Percentiles rank a stretch among this genome's conserved stretches.
phyloP scores from a whole-genome alignment of 768 basidiomycete species.

The Mycena crocata region DNA sequence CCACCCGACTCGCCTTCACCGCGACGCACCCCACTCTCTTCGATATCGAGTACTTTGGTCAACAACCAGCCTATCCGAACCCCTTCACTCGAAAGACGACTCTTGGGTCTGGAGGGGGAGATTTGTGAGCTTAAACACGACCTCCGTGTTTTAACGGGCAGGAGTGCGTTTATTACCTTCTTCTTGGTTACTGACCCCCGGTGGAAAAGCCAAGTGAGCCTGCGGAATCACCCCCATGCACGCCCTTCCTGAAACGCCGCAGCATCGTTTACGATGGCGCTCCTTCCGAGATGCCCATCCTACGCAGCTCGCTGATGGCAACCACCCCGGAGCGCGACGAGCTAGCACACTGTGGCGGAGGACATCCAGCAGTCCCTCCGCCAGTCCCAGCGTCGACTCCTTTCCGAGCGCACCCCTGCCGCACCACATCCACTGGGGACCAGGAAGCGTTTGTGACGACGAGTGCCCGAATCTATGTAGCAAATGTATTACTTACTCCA shows the following conservation, averaged over 20 bases:
- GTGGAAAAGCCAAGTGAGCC: neutral
- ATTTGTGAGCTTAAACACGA: constrained; percentile 5
- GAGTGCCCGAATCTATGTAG: no score
- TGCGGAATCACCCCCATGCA: neutral
- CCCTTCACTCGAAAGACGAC: neutral
- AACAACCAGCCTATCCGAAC: neutral
- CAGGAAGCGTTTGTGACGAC: no score
- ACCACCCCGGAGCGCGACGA: no score
- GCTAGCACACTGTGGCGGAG: no score
- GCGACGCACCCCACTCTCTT: constrained; percentile 1
- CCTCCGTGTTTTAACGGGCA: neutral
- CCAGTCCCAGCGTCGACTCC: no score
- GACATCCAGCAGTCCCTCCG: no score
- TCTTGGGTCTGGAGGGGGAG: neutral
- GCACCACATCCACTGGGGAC: no score
- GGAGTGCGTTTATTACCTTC: neutral
- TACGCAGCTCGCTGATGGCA: no score
- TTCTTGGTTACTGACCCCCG: neutral
- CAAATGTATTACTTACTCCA: no score
- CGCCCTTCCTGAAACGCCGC: neutral
- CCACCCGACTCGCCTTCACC: neutral
- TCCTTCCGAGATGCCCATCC: neutral
- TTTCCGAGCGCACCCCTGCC: no score
- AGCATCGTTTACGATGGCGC: neutral
- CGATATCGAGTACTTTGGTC: constrained; percentile 3